Conservation (phyloP, 2,329 filamentous ascomycete species). For the Botrytis byssoidea region DNA sequence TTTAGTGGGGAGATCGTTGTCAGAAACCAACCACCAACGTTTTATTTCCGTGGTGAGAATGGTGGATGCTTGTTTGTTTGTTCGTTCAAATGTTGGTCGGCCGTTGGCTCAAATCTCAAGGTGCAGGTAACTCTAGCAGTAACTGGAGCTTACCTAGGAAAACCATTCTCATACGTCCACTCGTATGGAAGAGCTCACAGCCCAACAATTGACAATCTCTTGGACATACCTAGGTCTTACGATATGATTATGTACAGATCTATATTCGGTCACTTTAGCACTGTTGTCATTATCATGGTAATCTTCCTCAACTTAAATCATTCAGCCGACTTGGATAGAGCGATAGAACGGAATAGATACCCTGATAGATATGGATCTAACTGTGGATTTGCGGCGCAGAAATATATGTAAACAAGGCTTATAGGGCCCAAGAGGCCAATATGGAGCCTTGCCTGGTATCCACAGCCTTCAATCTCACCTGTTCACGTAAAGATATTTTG, state of each 20-base stretch:
- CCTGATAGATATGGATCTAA: constrained; percentile 2
- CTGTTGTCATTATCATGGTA: background rate
- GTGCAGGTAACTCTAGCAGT: background rate
- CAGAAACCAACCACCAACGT: background rate
- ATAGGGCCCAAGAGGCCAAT: background rate
- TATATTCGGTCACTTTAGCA: background rate
- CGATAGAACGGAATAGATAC: background rate
- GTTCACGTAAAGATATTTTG: constrained; percentile 12
- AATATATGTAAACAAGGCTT: constrained; percentile 5
- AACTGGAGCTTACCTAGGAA: background rate
- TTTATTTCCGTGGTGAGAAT: background rate
- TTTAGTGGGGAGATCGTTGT: background rate
- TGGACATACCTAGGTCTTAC: background rate
- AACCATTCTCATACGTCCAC: background rate
- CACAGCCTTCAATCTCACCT: constrained; percentile 8
- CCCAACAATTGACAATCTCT: background rate
- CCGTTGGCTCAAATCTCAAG: background rate
- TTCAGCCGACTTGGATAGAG: background rate
- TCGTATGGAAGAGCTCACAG: background rate
- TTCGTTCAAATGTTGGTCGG: background rate
- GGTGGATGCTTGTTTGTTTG: background rate
- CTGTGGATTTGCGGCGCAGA: constrained; percentile 11
- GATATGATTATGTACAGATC: background rate
- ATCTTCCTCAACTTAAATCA: background rate
- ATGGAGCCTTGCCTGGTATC: background rate